Percentiles rank a stretch among this genome's conserved stretches.
Evolutionary conservation across 75 land plant genomes (phyloP).

Genomic region (Pseudotsuga menziesii): DNA sequence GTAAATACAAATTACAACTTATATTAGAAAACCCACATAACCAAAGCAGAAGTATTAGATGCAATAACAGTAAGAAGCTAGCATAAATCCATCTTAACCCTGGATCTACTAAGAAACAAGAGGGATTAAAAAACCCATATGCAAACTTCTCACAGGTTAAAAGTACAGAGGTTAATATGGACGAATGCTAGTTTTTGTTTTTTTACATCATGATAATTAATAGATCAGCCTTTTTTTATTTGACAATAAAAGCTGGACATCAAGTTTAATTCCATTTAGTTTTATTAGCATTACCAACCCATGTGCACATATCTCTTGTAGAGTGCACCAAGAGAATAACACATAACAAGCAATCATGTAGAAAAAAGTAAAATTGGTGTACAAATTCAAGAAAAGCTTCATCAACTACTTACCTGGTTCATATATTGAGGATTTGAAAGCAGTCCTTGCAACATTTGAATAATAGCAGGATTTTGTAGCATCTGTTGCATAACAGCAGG

Average conservation of each 20-base stretch:
- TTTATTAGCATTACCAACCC: too few relatives aligned
- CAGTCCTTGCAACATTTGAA: slow-evolving; percentile 81
- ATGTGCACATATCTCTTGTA: too few relatives aligned
- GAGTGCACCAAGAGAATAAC: background rate
- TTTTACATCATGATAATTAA: too few relatives aligned
- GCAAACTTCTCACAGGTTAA: too few relatives aligned
- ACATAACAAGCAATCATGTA: background rate
- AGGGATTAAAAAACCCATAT: too few relatives aligned
- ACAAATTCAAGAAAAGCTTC: background rate
- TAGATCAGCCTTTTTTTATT: too few relatives aligned
- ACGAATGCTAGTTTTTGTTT: too few relatives aligned
- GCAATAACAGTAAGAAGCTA: background rate
- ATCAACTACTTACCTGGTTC: slow-evolving; percentile 57
- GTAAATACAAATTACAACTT: slow-evolving; percentile 51
- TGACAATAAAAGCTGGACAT: too few relatives aligned
- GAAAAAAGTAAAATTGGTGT: background rate
- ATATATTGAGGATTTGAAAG: slow-evolving; percentile 83
- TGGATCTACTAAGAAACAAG: too few relatives aligned
- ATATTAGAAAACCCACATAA: background rate
- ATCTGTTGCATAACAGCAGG: slow-evolving; percentile 55
- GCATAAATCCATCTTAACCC: too few relatives aligned
- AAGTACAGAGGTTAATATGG: too few relatives aligned
- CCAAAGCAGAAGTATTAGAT: slow-evolving; percentile 1
- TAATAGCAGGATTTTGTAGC: slow-evolving; percentile 78
- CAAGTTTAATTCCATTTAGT: too few relatives aligned